Conservation (phyloP, 1,139 yeast species). For the Protomyces inundatus region DNA sequence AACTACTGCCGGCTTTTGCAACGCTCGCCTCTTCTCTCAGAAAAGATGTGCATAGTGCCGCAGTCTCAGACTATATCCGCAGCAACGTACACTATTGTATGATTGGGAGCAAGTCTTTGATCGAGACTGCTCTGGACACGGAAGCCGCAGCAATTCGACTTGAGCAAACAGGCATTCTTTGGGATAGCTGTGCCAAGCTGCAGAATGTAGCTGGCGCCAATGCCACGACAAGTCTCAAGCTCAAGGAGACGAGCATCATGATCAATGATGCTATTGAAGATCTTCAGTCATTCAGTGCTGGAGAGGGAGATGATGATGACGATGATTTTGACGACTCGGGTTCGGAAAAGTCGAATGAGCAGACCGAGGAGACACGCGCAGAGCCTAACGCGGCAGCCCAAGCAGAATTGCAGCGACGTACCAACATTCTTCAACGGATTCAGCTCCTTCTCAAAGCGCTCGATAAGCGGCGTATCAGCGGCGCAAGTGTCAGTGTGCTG, state of each 20-base stretch:
- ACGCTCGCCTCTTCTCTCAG: neutral
- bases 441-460: conserved; percentile 14
- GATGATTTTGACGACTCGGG: conserved; percentile 1
- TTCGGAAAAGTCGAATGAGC: neutral
- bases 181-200: conserved; percentile 16
- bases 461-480: neutral
- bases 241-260: conserved; percentile 7
- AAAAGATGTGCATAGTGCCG: neutral
- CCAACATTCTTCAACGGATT: conserved; percentile 2
- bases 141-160: conserved; percentile 6
- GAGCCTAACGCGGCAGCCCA: neutral
- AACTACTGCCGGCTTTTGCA: conserved; percentile 8
- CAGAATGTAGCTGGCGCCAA: neutral
- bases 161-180: conserved; percentile 10
- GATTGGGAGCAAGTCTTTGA: conserved; percentile 8
- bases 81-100: conserved; percentile 5
- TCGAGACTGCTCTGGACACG: conserved; percentile 2
- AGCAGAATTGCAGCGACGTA: neutral
- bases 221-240: neutral
- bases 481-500: neutral
- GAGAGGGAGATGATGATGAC: conserved; percentile 1
- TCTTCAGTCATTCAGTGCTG: conserved; percentile 3
- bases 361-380: neutral
- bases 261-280: conserved; percentile 13
- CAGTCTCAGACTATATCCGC: conserved; percentile 7